A percentile compares a stretch with the other conserved stretches of the same genome.
These are phyloP conservation scores for Pseudohalonectria lignicola DNA, from an alignment of 2,329 filamentous ascomycete species.

Conservation along the genomic window DNA sequence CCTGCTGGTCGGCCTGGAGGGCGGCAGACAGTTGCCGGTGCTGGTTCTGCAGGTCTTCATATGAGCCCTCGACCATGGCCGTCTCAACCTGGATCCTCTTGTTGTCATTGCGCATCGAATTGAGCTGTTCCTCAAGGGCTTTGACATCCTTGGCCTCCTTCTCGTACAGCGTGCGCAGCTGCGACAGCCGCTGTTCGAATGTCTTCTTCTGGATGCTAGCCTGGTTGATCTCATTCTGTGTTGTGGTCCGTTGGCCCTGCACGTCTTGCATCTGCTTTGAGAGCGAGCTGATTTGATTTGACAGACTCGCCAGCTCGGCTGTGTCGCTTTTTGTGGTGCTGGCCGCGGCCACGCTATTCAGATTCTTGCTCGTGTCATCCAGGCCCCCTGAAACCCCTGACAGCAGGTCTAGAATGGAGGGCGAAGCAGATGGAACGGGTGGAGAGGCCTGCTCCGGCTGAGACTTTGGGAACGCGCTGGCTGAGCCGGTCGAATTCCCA, in stretches of 20 bases:
- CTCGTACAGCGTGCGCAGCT: slow-evolving; percentile 82
- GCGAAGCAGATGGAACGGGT: neutral
- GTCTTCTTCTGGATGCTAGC: slow-evolving; percentile 82
- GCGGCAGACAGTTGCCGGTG: slow-evolving; percentile 65
- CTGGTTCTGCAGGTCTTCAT: slow-evolving; percentile 72
- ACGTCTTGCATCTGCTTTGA: slow-evolving; percentile 93
- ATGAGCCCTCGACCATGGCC: slow-evolving; percentile 68
- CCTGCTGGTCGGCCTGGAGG: slow-evolving; percentile 77
- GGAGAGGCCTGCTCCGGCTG: slow-evolving; percentile 10
- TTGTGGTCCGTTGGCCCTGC: slow-evolving; percentile 66
- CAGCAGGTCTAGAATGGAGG: slow-evolving; percentile 64
- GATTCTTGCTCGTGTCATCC: slow-evolving; percentile 75
- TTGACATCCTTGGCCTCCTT: slow-evolving; percentile 85
- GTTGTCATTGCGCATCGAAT: slow-evolving; percentile 65
- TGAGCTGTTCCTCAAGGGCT: slow-evolving; percentile 72
- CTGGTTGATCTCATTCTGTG: slow-evolving; percentile 74
- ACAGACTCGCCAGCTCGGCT: slow-evolving; percentile 86
- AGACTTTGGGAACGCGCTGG: slow-evolving; percentile 26
- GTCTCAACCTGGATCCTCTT: slow-evolving; percentile 77
- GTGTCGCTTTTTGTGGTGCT: too few relatives aligned
- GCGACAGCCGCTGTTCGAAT: slow-evolving; percentile 78
- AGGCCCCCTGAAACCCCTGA: slow-evolving; percentile 89
- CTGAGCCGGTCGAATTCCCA: slow-evolving; percentile 43
- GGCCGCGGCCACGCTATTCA: too few relatives aligned
- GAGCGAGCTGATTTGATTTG: slow-evolving; percentile 85